A percentile compares a stretch with the other conserved stretches of the same genome.
phyloP scores from a whole-genome alignment of 345 rosid species.

The Streptanthus diversifolius region DNA sequence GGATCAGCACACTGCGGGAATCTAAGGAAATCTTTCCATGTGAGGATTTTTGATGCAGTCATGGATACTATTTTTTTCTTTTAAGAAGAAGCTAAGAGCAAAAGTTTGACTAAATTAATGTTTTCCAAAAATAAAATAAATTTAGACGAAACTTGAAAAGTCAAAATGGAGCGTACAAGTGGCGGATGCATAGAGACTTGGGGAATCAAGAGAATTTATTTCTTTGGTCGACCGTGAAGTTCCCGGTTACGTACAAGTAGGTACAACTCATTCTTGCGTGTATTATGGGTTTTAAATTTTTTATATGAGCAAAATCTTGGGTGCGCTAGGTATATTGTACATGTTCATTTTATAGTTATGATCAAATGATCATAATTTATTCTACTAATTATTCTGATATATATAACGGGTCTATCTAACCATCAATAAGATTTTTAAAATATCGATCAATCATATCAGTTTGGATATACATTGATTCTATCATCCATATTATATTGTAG shows the following conservation, averaged over 20 bases:
- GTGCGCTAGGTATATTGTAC: background rate
- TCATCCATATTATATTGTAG: background rate
- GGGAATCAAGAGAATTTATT: background rate
- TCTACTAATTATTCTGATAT: background rate
- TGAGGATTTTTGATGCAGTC: slow-evolving; percentile 2
- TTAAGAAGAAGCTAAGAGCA: background rate
- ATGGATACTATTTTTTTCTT: background rate
- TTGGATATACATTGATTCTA: background rate
- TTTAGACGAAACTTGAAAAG: slow-evolving; percentile 6
- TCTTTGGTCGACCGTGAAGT: background rate
- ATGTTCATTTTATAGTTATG: background rate
- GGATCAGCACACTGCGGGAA: too few relatives aligned
- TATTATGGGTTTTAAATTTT: background rate
- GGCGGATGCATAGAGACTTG: background rate
- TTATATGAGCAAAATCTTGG: background rate
- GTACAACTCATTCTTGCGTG: slow-evolving; percentile 27
- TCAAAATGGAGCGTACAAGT: slow-evolving; percentile 5
- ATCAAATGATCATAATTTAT: background rate
- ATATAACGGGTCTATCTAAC: background rate
- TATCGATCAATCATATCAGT: background rate
- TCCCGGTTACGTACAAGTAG: slow-evolving; percentile 2
- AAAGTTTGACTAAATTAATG: too few relatives aligned
- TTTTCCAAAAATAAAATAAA: too few relatives aligned
- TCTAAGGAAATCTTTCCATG: background rate
- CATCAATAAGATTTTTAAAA: background rate